Conservation (phyloP, 495 filamentous ascomycete genomes). For the Penicillium psychrofluorescens region DNA sequence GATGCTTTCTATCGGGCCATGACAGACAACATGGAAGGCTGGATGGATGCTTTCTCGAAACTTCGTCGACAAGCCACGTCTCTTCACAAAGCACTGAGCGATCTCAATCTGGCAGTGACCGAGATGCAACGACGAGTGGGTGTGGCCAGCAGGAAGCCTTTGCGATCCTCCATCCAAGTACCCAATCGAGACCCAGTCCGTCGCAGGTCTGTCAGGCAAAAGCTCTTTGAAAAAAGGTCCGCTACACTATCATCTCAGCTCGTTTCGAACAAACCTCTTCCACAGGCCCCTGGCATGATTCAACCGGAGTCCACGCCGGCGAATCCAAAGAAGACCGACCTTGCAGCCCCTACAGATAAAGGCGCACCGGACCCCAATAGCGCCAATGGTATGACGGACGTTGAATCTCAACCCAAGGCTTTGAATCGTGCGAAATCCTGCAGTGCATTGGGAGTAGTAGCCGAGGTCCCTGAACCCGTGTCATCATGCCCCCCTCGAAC, state of each 20-base stretch:
- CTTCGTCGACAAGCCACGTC: constrained; percentile 57
- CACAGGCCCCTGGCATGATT: constrained; percentile 16
- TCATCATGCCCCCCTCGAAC: constrained; percentile 11
- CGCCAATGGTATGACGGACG: not conserved
- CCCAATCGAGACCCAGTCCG: constrained; percentile 4
- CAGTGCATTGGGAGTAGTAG: constrained; percentile 8
- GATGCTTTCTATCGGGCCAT: constrained; percentile 67
- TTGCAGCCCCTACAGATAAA: constrained; percentile 10
- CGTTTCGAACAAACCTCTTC: constrained; percentile 26
- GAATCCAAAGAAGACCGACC: constrained; percentile 3
- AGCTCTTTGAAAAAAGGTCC: constrained; percentile 14
- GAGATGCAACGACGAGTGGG: constrained; percentile 76
- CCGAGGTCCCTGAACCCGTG: constrained; percentile 3
- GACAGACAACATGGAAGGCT: constrained; percentile 81
- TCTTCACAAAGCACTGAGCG: constrained; percentile 53
- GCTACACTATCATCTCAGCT: not conserved
- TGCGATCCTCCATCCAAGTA: constrained; percentile 19
- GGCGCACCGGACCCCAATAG: constrained; percentile 4
- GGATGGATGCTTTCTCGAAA: constrained; percentile 65
- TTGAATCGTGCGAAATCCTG: constrained; percentile 19
- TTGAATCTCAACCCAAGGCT: constrained; percentile 3
- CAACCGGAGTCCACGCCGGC: constrained; percentile 2
- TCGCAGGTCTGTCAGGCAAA: constrained; percentile 14
- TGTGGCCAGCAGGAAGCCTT: constrained; percentile 55
- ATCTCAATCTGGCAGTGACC: constrained; percentile 57